Evolutionary conservation across 352 stramenopile genomes (phyloP).

Genomic region (Phytophthora capsici): DNA sequence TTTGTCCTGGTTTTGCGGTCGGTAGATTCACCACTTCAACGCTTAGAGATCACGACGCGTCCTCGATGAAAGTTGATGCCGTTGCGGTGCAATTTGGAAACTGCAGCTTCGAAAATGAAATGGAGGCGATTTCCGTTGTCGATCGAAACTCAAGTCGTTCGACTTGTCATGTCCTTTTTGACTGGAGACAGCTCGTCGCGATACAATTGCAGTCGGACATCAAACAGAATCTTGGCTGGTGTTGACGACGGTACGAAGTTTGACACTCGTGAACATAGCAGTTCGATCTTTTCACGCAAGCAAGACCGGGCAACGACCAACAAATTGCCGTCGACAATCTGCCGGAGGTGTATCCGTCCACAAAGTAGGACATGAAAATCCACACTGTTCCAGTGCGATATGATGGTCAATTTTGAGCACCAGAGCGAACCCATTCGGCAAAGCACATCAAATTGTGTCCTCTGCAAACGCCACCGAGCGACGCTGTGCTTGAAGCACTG

Average conservation of each 20-base stretch:
- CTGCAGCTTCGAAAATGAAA: not conserved
- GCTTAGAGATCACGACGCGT: not conserved
- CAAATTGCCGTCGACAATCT: too few species aligned
- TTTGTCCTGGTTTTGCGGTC: conserved; percentile 4
- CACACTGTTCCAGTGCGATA: too few species aligned
- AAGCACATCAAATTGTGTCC: not conserved
- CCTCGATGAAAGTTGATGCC: not conserved
- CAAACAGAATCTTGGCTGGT: not conserved
- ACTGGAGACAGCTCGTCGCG: not conserved
- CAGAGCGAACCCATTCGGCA: not conserved
- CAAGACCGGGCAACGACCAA: too few species aligned
- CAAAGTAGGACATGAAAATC: not conserved
- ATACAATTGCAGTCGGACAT: not conserved
- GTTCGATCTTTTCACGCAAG: conserved; percentile 1
- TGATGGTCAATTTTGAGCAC: not conserved
- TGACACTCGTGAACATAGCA: conserved; percentile 2
- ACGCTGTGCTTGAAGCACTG: too few species aligned
- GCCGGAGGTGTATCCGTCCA: too few species aligned
- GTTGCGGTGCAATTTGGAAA: not conserved
- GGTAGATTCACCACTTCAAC: not conserved
- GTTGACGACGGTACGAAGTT: not conserved
- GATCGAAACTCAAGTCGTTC: not conserved
- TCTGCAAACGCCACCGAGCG: not conserved
- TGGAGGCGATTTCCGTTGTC: not conserved
- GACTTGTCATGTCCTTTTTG: not conserved